Evolutionary conservation across 75 land plant species (phyloP).

Genomic region (Selaginella tamariscina): DNA sequence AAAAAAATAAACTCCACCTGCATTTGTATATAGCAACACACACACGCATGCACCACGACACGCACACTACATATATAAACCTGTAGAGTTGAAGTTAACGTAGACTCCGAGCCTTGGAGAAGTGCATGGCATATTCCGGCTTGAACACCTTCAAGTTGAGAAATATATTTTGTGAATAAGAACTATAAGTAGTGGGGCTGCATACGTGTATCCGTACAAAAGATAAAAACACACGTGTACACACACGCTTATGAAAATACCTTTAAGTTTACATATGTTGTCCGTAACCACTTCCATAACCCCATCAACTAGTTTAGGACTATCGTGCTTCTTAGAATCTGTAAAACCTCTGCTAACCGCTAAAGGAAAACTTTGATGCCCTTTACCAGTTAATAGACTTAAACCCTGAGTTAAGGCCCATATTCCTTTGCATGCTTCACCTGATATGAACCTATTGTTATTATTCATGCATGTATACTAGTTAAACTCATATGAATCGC

Average conservation of each 20-base stretch:
- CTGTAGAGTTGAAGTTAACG: conserved; percentile 57
- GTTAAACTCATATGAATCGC: no score
- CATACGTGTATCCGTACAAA: no score
- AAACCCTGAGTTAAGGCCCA: conserved; percentile 66
- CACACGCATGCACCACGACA: no score
- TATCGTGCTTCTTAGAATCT: conserved; percentile 9
- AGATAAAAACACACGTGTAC: no score
- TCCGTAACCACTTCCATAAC: conserved; percentile 42
- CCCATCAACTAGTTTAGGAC: conserved; percentile 25
- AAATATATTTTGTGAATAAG: conserved; percentile 43
- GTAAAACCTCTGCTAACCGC: conserved; percentile 26
- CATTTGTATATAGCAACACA: no score
- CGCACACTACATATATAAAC: no score
- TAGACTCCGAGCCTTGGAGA: conserved; percentile 64
- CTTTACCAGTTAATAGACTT: conserved; percentile 37
- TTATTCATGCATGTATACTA: no score
- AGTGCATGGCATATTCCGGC: conserved; percentile 56
- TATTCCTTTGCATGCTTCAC: conserved; percentile 43
- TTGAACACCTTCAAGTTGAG: conserved; percentile 58
- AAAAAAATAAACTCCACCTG: not conserved
- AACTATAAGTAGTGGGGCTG: no score
- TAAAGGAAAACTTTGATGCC: conserved; percentile 46
- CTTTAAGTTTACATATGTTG: conserved; percentile 49
- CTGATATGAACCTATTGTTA: no score
- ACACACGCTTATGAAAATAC: no score